Conservation (phyloP, 176 grass and related monocot genomes). For the Aegilops sharonensis region DNA sequence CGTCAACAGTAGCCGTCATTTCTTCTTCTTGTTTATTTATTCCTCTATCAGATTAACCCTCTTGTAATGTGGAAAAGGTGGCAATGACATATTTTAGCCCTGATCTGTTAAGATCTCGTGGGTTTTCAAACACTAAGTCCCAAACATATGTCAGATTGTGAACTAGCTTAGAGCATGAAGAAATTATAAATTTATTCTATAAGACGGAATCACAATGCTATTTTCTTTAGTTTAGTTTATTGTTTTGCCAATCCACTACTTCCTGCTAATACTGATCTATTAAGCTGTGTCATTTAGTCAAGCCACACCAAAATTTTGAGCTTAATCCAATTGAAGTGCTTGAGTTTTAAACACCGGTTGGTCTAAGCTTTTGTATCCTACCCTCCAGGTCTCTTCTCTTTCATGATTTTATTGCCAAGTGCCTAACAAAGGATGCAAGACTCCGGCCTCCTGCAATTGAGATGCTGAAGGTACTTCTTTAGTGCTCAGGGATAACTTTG, state of each 20-base stretch:
- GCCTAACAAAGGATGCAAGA: constrained; percentile 97
- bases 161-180: constrained; percentile 10
- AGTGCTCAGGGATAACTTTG: neutral
- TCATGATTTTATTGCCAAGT: constrained; percentile 99
- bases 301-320: constrained; percentile 12
- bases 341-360: neutral
- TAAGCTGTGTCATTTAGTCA: constrained; percentile 25
- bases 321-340: neutral
- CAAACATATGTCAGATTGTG: neutral
- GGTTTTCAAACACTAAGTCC: constrained; percentile 18
- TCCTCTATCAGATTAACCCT: neutral
- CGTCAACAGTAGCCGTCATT: neutral
- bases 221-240: constrained; percentile 27
- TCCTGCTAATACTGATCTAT: constrained; percentile 14
- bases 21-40: constrained; percentile 7
- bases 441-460: constrained; percentile 84
- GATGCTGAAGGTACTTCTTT: constrained; percentile 89
- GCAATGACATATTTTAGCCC: constrained; percentile 16
- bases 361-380: constrained; percentile 27
- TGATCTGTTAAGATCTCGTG: neutral
- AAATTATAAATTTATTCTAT: constrained; percentile 16
- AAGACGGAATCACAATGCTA: constrained; percentile 1
- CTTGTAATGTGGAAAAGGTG: constrained; percentile 8
- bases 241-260: neutral
- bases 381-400: constrained; percentile 91